Percentiles rank a stretch among this genome's conserved stretches.
Evolutionary conservation across 2,329 filamentous ascomycete species (phyloP).

Genomic region (Calonectria honghensis): DNA sequence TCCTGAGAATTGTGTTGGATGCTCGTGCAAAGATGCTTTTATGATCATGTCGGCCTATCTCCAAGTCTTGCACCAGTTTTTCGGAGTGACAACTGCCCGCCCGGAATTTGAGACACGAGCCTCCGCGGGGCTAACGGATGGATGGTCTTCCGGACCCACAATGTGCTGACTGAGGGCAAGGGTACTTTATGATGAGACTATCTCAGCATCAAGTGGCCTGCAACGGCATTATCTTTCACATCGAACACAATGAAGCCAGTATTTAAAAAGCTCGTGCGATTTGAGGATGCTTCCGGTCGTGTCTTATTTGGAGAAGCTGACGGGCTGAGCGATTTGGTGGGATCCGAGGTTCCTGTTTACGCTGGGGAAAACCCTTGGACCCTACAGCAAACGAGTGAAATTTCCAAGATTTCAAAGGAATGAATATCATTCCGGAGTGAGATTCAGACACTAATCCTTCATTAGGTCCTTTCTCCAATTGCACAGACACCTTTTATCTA

Average conservation of each 20-base stretch:
- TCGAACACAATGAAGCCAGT: background rate
- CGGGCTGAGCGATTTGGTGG: background rate
- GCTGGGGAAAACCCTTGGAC: conserved; percentile 21
- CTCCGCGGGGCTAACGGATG: background rate
- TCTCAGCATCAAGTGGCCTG: background rate
- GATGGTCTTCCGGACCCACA: conserved; percentile 2
- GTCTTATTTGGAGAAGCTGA: conserved; percentile 23
- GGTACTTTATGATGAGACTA: background rate
- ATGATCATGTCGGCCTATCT: background rate
- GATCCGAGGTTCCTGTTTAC: conserved; percentile 18
- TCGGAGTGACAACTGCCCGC: background rate
- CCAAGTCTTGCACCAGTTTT: background rate
- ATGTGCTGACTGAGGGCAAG: fast-evolving
- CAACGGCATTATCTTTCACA: background rate
- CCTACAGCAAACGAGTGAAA: background rate
- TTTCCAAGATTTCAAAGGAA: conserved; percentile 25
- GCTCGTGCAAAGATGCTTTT: background rate
- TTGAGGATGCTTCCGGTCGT: conserved; percentile 14
- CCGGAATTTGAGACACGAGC: background rate
- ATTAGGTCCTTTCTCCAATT: conserved; percentile 19
- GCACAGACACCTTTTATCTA: conserved; percentile 19
- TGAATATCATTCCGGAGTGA: background rate
- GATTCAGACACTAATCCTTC: background rate
- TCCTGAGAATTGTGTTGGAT: background rate
- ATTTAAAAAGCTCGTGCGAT: conserved; percentile 25